Evolutionary conservation across 805 yeast genomes (phyloP).

Genomic region (Wickerhamomyces alni): DNA sequence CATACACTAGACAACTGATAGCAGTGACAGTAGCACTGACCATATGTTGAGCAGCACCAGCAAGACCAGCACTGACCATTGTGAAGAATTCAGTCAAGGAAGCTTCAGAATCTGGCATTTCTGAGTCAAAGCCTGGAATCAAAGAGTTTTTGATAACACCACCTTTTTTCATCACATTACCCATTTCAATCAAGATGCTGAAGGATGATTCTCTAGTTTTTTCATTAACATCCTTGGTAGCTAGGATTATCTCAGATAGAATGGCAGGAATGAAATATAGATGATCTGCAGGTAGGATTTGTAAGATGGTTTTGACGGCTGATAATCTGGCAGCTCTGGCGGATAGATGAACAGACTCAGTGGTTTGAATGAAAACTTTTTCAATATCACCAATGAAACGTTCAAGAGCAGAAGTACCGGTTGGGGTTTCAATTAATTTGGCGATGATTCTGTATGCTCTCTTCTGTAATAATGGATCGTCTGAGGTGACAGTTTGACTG

Average conservation of each 20-base stretch:
- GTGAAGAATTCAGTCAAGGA: constrained; percentile 79
- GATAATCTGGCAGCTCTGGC: constrained; percentile 77
- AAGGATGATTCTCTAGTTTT: constrained; percentile 82
- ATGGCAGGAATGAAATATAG: constrained; percentile 75
- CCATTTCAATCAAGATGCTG: constrained; percentile 72
- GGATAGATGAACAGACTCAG: constrained; percentile 55
- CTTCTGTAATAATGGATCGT: constrained; percentile 73
- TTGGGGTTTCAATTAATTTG: constrained; percentile 61
- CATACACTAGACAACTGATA: constrained; percentile 78
- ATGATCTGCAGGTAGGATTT: constrained; percentile 56
- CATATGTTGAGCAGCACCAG: constrained; percentile 92
- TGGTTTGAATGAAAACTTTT: constrained; percentile 49
- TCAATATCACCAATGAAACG: constrained; percentile 54
- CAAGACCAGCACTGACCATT: constrained; percentile 93
- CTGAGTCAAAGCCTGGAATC: constrained; percentile 61
- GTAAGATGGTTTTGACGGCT: constrained; percentile 57
- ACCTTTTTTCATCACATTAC: constrained; percentile 60
- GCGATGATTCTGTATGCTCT: constrained; percentile 79
- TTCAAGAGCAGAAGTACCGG: constrained; percentile 50
- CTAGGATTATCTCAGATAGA: constrained; percentile 81
- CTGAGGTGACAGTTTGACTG: constrained; percentile 52
- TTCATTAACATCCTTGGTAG: constrained; percentile 90
- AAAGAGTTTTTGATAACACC: constrained; percentile 60
- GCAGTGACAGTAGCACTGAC: constrained; percentile 95
- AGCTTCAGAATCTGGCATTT: constrained; percentile 59